phyloP scores from a whole-genome alignment of 2,329 filamentous ascomycete species.

The Calonectria montana region DNA sequence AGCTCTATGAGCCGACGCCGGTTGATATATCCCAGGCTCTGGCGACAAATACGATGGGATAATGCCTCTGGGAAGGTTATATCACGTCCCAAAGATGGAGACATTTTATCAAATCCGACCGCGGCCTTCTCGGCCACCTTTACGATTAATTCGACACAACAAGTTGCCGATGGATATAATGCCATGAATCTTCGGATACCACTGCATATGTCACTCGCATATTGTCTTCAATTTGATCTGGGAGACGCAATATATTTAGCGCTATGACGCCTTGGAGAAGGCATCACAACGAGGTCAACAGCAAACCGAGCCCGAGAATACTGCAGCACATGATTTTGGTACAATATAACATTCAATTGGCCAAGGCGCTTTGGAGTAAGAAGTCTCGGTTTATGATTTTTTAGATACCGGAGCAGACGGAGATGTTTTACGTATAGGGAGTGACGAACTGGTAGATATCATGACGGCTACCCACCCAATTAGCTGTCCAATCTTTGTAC shows the following conservation, averaged over 20 bases:
- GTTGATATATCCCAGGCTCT: not conserved
- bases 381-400: slow-evolving; percentile 17
- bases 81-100: not conserved
- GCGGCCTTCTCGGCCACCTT: not conserved
- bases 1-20: not conserved
- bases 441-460: slow-evolving; percentile 15
- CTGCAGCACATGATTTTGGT: not conserved
- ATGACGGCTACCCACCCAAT: not conserved
- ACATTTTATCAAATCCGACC: not conserved
- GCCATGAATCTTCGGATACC: not conserved
- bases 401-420: not conserved
- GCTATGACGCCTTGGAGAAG: not conserved
- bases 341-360: not conserved
- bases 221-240: slow-evolving; percentile 4
- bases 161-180: not conserved
- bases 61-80: not conserved
- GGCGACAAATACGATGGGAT: not conserved
- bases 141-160: not conserved
- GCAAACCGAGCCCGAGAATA: not conserved
- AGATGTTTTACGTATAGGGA: slow-evolving; percentile 3
- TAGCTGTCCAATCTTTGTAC: not conserved
- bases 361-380: slow-evolving; percentile 21
- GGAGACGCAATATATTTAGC: not conserved
- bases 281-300: not conserved
- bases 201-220: slow-evolving; percentile 3